phyloP scores from a whole-genome alignment of 2,329 filamentous ascomycete genomes.

The Microcyclosporella mali region DNA sequence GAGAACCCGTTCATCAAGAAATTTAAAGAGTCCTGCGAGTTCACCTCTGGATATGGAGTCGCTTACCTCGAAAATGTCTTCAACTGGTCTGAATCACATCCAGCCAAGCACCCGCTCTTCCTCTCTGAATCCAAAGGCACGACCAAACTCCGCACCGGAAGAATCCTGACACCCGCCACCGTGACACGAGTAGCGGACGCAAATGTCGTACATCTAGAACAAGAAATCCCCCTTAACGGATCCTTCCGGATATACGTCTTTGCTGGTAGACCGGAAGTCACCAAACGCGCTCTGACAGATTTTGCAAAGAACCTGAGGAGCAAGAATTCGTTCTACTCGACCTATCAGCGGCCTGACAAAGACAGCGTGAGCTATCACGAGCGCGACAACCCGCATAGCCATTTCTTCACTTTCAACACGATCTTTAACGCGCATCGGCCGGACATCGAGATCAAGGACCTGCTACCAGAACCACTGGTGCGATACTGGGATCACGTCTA shows the following conservation, averaged over 20 bases:
- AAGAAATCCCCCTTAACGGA: slow-evolving; percentile 82
- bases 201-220: slow-evolving; percentile 84
- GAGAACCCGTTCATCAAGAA: slow-evolving; percentile 80
- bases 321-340: slow-evolving; percentile 65
- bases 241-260: slow-evolving; percentile 83
- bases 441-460: slow-evolving; percentile 64
- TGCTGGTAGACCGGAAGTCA: slow-evolving; percentile 60
- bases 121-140: slow-evolving; percentile 49
- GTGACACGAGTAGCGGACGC: slow-evolving; percentile 84
- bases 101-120: slow-evolving; percentile 64
- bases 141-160: slow-evolving; percentile 64
- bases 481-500: slow-evolving; percentile 79
- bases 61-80: slow-evolving; percentile 74
- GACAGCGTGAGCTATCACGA: slow-evolving; percentile 67
- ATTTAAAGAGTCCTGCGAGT: slow-evolving; percentile 87
- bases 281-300: slow-evolving; percentile 60
- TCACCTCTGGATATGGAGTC: slow-evolving; percentile 87
- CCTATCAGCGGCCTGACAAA: slow-evolving; percentile 58
- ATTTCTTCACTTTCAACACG: slow-evolving; percentile 73
- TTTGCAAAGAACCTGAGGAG: slow-evolving; percentile 60
- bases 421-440: slow-evolving; percentile 64
- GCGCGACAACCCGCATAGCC: slow-evolving; percentile 74
- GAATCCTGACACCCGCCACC: slow-evolving; percentile 68
- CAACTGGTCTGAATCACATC: slow-evolving; percentile 74
- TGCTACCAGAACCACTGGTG: slow-evolving; percentile 64